phyloP scores from a whole-genome alignment of 2,329 filamentous ascomycete genomes.

The Sporothrix sp. region DNA sequence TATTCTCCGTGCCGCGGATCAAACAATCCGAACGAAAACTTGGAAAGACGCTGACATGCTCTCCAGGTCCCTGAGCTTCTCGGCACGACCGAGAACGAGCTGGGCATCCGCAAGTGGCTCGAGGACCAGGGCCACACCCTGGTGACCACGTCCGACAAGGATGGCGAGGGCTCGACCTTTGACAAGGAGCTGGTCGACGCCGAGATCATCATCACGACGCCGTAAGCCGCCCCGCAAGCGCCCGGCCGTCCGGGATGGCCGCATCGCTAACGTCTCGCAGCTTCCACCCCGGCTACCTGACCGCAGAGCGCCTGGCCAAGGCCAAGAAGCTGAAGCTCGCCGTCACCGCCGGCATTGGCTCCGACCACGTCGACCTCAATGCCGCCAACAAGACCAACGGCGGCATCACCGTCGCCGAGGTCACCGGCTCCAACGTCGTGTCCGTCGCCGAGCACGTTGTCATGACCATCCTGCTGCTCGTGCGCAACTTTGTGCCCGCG shows the following conservation, averaged over 20 bases:
- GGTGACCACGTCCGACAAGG: slow-evolving; percentile 95
- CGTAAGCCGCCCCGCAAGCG: slow-evolving; percentile 58
- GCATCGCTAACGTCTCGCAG: too few relatives aligned
- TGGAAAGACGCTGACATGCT: too few relatives aligned
- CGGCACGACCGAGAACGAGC: slow-evolving; percentile 96
- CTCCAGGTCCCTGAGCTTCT: slow-evolving; percentile 62
- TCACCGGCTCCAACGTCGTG: slow-evolving; percentile 96
- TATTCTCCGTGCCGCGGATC: slow-evolving; percentile 4
- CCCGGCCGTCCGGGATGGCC: too few relatives aligned
- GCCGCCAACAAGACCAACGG: slow-evolving; percentile 98
- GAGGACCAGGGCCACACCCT: slow-evolving; percentile 95
- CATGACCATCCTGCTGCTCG: slow-evolving; percentile 94
- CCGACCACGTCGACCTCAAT: slow-evolving; percentile 94
- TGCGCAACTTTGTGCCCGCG: slow-evolving; percentile 97
- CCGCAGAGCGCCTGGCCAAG: slow-evolving; percentile 88
- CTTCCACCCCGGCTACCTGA: slow-evolving; percentile 98
- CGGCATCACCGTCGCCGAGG: slow-evolving; percentile 92
- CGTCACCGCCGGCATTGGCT: slow-evolving; percentile 94
- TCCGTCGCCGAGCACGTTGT: slow-evolving; percentile 98
- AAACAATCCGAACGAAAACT: background rate
- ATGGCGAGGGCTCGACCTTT: slow-evolving; percentile 83
- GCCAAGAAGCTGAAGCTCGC: slow-evolving; percentile 99
- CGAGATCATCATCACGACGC: slow-evolving; percentile 98
- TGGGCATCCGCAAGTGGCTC: slow-evolving; percentile 93
- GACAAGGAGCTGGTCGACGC: slow-evolving; percentile 94